Conservation (phyloP, 768 basidiomycete genomes). For the Termitomyces sp. region DNA sequence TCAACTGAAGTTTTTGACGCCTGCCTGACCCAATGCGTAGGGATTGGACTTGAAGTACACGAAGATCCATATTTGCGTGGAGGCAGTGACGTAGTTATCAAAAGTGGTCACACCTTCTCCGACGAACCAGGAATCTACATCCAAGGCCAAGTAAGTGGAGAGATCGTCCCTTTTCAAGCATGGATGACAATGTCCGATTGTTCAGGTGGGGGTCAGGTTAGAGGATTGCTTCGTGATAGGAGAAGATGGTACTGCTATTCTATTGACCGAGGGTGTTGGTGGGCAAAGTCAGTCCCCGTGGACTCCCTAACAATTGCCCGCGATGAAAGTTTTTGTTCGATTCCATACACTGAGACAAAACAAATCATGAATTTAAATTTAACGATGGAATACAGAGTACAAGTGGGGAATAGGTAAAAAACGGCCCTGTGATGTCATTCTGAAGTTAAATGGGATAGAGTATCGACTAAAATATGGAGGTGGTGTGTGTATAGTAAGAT, state of each 20-base stretch:
- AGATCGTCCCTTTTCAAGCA: not conserved
- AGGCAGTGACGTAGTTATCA: constrained; percentile 54
- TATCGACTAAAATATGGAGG: constrained; percentile 4
- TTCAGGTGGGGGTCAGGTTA: constrained; percentile 70
- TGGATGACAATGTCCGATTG: not conserved
- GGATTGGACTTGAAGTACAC: constrained; percentile 82
- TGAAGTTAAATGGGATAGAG: constrained; percentile 3
- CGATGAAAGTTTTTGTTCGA: not conserved
- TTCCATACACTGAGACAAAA: not conserved
- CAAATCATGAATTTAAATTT: not conserved
- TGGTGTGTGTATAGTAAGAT: constrained; percentile 6
- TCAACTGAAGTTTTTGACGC: constrained; percentile 1
- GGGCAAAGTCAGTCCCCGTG: constrained; percentile 47
- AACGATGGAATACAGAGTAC: constrained; percentile 7
- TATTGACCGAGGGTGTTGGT: constrained; percentile 64
- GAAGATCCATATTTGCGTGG: constrained; percentile 79
- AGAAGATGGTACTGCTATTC: constrained; percentile 46
- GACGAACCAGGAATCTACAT: constrained; percentile 81
- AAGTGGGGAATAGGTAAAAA: constrained; percentile 1
- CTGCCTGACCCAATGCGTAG: constrained; percentile 31
- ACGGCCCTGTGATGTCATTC: not conserved
- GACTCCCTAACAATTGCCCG: constrained; percentile 25
- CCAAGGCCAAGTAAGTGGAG: constrained; percentile 49
- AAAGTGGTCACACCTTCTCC: constrained; percentile 71
- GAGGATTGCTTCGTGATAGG: constrained; percentile 81